A percentile compares a stretch with the other conserved stretches of the same genome.
Conservation (phyloP, 2,329 filamentous ascomycete species). For the Blastomyces emzantsi region DNA sequence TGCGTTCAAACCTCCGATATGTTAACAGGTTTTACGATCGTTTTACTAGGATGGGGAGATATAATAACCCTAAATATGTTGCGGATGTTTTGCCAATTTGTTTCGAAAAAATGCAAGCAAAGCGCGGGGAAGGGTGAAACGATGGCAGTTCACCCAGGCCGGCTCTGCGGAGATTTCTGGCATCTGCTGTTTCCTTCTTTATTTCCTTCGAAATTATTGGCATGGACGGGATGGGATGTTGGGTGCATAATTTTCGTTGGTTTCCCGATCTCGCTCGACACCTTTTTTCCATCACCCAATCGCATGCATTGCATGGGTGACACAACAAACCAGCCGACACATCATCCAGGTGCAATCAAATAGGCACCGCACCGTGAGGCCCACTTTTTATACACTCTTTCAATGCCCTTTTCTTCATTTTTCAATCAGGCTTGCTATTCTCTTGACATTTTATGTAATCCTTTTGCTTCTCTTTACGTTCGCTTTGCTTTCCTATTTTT, state of each 20-base stretch:
- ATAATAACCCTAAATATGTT: not conserved
- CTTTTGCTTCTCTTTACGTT: not conserved
- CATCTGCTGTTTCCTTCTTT: not conserved
- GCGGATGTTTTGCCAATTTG: not conserved
- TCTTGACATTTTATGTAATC: not conserved
- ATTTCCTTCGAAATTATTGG: not conserved
- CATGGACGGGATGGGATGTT: not conserved
- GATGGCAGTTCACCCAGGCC: not conserved
- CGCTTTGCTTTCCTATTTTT: not conserved
- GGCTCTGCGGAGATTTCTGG: not conserved
- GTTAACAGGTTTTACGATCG: not conserved
- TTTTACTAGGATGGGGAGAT: not conserved
- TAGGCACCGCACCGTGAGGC: too few relatives aligned
- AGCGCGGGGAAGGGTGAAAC: not conserved
- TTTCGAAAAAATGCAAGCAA: not conserved
- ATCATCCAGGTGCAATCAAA: too few relatives aligned
- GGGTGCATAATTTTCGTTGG: not conserved
- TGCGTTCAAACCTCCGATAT: not conserved
- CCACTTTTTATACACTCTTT: not conserved
- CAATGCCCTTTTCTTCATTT: not conserved
- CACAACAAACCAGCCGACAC: too few relatives aligned
- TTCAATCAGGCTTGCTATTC: not conserved
- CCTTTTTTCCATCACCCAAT: too few relatives aligned
- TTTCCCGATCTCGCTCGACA: not conserved
- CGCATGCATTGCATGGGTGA: too few relatives aligned